These are phyloP conservation scores for Alternaria longipes DNA, from an alignment of 2,329 filamentous ascomycete species.

Conservation along the genomic window DNA sequence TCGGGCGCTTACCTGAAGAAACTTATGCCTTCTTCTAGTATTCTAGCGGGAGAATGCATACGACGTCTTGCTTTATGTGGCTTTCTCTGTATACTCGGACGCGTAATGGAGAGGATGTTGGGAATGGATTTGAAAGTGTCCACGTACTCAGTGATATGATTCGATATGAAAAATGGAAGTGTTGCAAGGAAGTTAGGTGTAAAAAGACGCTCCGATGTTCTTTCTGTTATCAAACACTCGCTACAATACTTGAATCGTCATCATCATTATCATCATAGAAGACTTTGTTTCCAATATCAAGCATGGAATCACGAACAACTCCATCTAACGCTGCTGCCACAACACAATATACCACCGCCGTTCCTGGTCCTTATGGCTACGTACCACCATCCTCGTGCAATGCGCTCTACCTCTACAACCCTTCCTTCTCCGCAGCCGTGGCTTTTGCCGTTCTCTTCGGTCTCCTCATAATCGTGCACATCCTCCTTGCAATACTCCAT, in stretches of 20 bases:
- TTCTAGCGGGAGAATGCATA: background rate
- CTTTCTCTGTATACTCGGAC: background rate
- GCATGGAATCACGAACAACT: background rate
- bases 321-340: background rate
- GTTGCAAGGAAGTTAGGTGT: accelerated
- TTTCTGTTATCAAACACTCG: background rate
- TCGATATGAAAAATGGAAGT: background rate
- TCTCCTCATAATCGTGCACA: background rate
- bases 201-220: accelerated
- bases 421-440: background rate
- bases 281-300: background rate
- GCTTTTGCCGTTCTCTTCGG: background rate
- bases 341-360: background rate
- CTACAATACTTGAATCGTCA: no score
- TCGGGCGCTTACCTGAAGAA: background rate
- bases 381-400: background rate
- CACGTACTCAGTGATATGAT: accelerated
- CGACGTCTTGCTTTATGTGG: background rate
- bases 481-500: background rate
- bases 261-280: no score
- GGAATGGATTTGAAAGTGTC: accelerated
- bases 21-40: background rate
- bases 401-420: background rate
- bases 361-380: background rate
- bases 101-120: background rate